phyloP scores from a whole-genome alignment of 495 filamentous ascomycete species.

The Daldinia decipiens region DNA sequence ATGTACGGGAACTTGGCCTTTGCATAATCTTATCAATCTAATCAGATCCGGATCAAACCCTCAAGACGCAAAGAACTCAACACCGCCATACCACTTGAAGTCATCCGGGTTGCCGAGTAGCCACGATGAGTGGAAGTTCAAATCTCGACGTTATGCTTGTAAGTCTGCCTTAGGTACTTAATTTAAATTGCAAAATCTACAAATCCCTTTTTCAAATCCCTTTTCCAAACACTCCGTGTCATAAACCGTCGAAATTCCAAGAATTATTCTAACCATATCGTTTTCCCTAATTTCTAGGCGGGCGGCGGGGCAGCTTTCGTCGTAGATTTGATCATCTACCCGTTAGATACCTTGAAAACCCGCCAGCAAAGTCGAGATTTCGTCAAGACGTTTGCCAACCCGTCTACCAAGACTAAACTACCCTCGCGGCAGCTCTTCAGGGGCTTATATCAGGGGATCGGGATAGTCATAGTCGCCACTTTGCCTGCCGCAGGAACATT shows the following conservation, averaged over 20 bases:
- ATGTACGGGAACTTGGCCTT: not conserved
- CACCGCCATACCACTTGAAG: slow-evolving; percentile 4
- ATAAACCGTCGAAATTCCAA: not conserved
- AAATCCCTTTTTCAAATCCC: no score
- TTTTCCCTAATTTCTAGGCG: slow-evolving; percentile 60
- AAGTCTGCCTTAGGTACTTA: slow-evolving; percentile 22
- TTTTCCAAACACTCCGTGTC: no score
- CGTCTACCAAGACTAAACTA: slow-evolving; percentile 63
- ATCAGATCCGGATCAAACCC: slow-evolving; percentile 24
- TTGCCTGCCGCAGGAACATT: slow-evolving; percentile 88
- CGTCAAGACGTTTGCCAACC: slow-evolving; percentile 66
- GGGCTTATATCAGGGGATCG: slow-evolving; percentile 88
- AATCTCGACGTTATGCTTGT: slow-evolving; percentile 55
- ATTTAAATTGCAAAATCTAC: no score
- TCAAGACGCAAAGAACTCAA: slow-evolving; percentile 12
- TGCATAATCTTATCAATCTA: slow-evolving; percentile 46
- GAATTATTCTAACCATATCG: slow-evolving; percentile 7
- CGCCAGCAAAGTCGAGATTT: slow-evolving; percentile 81
- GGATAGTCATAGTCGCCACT: slow-evolving; percentile 87
- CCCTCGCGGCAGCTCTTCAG: slow-evolving; percentile 65
- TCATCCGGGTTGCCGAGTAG: slow-evolving; percentile 11
- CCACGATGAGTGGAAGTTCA: slow-evolving; percentile 44
- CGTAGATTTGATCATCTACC: slow-evolving; percentile 83
- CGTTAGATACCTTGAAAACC: slow-evolving; percentile 87
- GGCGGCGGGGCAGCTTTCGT: slow-evolving; percentile 84